Percentiles rank a stretch among this genome's conserved stretches.
Evolutionary conservation across 75 land plant species (phyloP).

Genomic region (Cryptomeria japonica): DNA sequence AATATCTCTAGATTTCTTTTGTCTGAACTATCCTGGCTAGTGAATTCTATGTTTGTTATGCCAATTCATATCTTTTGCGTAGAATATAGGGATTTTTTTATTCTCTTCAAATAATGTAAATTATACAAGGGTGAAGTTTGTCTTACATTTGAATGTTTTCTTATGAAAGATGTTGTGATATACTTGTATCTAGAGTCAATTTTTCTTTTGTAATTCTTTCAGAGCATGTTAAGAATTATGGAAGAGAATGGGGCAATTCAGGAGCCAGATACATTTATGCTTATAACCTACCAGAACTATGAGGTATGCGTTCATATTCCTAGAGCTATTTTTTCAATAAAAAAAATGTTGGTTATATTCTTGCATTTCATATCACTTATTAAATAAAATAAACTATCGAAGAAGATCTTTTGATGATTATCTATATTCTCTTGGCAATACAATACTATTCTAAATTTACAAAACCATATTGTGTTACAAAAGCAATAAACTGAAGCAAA

Average conservation of each 20-base stretch:
- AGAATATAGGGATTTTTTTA: neutral
- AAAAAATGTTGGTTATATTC: neutral
- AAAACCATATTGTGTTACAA: neutral
- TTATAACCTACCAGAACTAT: neutral
- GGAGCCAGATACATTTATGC: constrained; percentile 4
- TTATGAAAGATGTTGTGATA: neutral
- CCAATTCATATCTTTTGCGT: neutral
- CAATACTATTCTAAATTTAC: too few species aligned
- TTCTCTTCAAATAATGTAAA: neutral
- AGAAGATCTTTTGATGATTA: neutral
- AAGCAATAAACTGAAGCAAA: neutral
- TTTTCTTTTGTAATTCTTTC: neutral
- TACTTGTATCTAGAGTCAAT: neutral
- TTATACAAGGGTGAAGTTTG: neutral
- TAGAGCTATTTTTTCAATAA: neutral
- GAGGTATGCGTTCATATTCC: neutral
- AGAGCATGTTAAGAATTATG: neutral
- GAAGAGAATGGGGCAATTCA: constrained; percentile 6
- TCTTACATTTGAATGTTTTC: neutral
- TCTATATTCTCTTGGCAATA: neutral
- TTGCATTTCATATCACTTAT: neutral
- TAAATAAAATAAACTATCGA: neutral
- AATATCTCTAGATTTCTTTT: too few species aligned
- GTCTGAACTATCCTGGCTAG: too few species aligned
- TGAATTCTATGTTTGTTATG: neutral